Evolutionary conservation across 352 stramenopile genomes (phyloP).

Genomic region (Phytopythium litorale): DNA sequence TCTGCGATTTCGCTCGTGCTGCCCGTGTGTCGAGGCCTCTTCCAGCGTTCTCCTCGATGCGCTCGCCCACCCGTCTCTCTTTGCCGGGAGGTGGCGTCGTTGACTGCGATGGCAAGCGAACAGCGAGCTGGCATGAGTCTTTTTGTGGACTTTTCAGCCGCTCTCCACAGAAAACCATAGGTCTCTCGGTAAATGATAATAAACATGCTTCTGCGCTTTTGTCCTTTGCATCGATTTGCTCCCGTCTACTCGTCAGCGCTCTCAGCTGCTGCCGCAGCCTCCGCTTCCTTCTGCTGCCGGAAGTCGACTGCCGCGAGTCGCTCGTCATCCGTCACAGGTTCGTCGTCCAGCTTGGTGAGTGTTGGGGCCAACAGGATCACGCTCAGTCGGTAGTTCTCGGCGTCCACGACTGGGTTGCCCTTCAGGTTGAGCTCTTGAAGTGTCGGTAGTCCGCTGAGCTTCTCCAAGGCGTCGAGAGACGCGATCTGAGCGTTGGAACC

Average conservation of each 20-base stretch:
- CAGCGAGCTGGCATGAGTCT: background rate
- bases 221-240: background rate
- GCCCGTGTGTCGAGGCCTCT: background rate
- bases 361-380: conserved; percentile 49
- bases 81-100: background rate
- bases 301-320: conserved; percentile 53
- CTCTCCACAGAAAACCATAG: too few species aligned
- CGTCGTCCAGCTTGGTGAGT: conserved; percentile 58
- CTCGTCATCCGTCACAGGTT: conserved; percentile 55
- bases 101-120: background rate
- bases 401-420: conserved; percentile 51
- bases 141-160: too few species aligned
- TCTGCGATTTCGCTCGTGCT: background rate
- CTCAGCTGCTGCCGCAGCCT: conserved; percentile 16
- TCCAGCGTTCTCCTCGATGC: background rate
- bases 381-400: conserved; percentile 47
- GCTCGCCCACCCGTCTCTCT: background rate
- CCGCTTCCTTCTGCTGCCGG: conserved; percentile 41
- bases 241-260: conserved; percentile 6
- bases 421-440: conserved; percentile 43
- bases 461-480: conserved; percentile 38
- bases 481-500: conserved; percentile 34
- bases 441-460: conserved; percentile 34
- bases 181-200: conserved; percentile 26
- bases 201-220: conserved; percentile 30